Conservation (phyloP, 2,329 filamentous ascomycete species). For the Ceratocystis cubensis region DNA sequence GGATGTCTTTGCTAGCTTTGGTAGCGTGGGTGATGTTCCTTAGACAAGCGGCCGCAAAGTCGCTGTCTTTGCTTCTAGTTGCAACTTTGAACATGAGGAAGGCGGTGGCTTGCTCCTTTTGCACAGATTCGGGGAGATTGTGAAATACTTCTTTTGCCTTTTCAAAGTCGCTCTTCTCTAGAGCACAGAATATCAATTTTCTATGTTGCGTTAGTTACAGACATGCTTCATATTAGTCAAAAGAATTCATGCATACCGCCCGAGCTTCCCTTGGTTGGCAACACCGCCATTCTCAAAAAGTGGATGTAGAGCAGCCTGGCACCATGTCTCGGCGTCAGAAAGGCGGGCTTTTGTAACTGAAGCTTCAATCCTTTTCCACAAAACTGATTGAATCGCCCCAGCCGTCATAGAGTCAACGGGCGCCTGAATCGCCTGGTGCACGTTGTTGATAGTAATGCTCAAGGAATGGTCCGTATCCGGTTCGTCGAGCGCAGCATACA, state of each 20-base stretch:
- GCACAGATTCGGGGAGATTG: slow-evolving; percentile 45
- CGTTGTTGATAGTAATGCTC: slow-evolving; percentile 23
- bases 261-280: slow-evolving; percentile 54
- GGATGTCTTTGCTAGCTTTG: slow-evolving; percentile 41
- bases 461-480: slow-evolving; percentile 20
- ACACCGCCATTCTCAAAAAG: slow-evolving; percentile 55
- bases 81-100: slow-evolving; percentile 68
- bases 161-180: slow-evolving; percentile 44
- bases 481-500: slow-evolving; percentile 36
- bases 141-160: slow-evolving; percentile 43
- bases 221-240: background rate
- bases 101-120: slow-evolving; percentile 51
- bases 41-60: slow-evolving; percentile 52
- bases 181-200: slow-evolving; percentile 58
- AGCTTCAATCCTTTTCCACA: slow-evolving; percentile 69
- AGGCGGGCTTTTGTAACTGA: slow-evolving; percentile 41
- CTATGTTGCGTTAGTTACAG: slow-evolving; percentile 32
- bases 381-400: slow-evolving; percentile 56
- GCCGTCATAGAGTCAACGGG: slow-evolving; percentile 48
- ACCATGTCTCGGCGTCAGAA: slow-evolving; percentile 54
- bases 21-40: slow-evolving; percentile 43
- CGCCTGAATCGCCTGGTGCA: slow-evolving; percentile 35
- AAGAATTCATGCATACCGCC: slow-evolving; percentile 37
- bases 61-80: slow-evolving; percentile 44
- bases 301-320: slow-evolving; percentile 51